Percentiles rank a stretch among this genome's conserved stretches.
Evolutionary conservation across 306 rosid genomes (phyloP).

Genomic region (Prunus campanulata): DNA sequence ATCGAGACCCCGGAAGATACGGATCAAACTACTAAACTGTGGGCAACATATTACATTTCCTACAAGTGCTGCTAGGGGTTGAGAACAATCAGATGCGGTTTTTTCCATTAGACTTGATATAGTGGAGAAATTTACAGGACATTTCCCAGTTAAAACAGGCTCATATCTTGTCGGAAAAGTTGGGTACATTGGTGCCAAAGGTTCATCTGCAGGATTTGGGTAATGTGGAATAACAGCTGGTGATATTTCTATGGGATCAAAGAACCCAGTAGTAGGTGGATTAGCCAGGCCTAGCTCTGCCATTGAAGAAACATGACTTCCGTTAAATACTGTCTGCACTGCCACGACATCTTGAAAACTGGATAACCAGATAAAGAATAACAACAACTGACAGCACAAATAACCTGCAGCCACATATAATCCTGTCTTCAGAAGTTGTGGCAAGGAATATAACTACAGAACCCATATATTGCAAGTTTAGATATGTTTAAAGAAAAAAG

Average conservation of each 20-base stretch:
- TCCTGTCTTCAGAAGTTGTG: conserved; percentile 24
- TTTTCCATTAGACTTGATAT: conserved; percentile 68
- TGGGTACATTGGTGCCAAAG: conserved; percentile 89
- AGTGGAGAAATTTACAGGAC: conserved; percentile 82
- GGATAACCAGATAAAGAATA: conserved; percentile 65
- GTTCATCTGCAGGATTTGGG: conserved; percentile 53
- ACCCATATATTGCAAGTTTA: not conserved
- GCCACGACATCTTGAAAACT: conserved; percentile 60
- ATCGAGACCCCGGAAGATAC: conserved; percentile 84
- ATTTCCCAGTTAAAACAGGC: conserved; percentile 85
- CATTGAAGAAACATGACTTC: conserved; percentile 33
- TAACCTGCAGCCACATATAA: conserved; percentile 61
- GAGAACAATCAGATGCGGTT: conserved; percentile 86
- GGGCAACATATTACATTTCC: conserved; percentile 93
- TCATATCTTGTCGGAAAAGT: conserved; percentile 73
- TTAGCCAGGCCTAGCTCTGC: conserved; percentile 46
- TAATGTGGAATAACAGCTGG: conserved; percentile 84
- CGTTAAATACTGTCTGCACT: conserved; percentile 37
- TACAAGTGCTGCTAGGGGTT: conserved; percentile 80
- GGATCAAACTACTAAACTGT: conserved; percentile 82
- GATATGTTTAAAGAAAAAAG: not conserved
- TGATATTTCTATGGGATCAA: conserved; percentile 92
- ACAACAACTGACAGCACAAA: conserved; percentile 54
- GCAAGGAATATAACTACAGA: not conserved
- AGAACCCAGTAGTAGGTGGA: conserved; percentile 64